Conservation (phyloP, 2,329 filamentous ascomycete genomes). For the Calonectria montana region DNA sequence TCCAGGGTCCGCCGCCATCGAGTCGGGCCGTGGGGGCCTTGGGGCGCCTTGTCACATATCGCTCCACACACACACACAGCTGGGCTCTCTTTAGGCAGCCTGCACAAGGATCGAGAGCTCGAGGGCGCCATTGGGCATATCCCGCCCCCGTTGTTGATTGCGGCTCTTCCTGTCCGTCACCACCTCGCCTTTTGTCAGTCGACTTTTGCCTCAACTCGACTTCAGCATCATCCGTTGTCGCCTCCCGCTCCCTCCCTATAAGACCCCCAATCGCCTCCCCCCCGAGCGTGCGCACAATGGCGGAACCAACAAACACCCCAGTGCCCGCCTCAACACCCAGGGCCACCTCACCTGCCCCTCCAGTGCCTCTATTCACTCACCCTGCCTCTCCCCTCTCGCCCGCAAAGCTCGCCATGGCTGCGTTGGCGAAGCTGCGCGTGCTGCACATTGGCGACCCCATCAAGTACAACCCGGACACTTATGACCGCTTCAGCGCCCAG, state of each 20-base stretch:
- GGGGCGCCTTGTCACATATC: slow-evolving; percentile 16
- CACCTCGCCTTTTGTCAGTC: neutral
- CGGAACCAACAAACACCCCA: slow-evolving; percentile 60
- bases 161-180: slow-evolving; percentile 24
- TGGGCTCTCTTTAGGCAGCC: slow-evolving; percentile 1
- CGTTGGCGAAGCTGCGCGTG: slow-evolving; percentile 62
- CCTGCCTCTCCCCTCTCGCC: slow-evolving; percentile 42
- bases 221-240: neutral
- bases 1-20: slow-evolving; percentile 12
- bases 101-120: neutral
- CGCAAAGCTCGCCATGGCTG: slow-evolving; percentile 36
- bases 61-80: slow-evolving; percentile 19
- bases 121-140: slow-evolving; percentile 15
- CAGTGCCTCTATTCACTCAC: slow-evolving; percentile 34
- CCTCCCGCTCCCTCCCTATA: neutral
- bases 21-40: slow-evolving; percentile 18
- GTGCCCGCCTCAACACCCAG: slow-evolving; percentile 58
- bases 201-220: slow-evolving; percentile 4
- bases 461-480: slow-evolving; percentile 61
- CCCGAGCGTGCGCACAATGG: slow-evolving; percentile 48
- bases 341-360: slow-evolving; percentile 53
- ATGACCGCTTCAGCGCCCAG: slow-evolving; percentile 53
- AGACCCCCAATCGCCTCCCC: neutral
- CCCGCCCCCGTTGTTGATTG: slow-evolving; percentile 18
- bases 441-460: slow-evolving; percentile 79